Evolutionary conservation across 257 asterid genomes (phyloP), one percentile per base, ranked within the genome.

Genomic region (Solanum bukasovii): DNA sequence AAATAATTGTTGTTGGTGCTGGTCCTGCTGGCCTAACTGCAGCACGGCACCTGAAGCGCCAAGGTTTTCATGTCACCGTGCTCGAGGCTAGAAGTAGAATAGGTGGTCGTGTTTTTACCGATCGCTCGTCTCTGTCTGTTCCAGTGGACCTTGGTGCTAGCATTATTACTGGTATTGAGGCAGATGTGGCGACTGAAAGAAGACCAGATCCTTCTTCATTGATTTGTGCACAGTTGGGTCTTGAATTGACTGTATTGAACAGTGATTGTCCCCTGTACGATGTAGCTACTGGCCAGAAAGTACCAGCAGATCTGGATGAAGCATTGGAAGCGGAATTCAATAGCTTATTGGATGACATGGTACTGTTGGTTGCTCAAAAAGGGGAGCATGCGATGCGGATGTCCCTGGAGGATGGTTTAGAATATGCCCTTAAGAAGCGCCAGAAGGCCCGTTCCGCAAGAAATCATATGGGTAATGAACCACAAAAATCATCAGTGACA

Each of bases 91-190:
- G 99, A 94, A 92, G 93, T 91, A 94, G 99, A 93, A 94, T 94
- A 82, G 99, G 99, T 59, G 99, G 99, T 59, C 98, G 99, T 84
- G 98, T 97, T 90, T 97, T 91, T 90, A 97, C 99, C 3, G 99
- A 97, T 84, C 95, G 81, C 85, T 90, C 97, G 25, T 94, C 99
- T 84, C 94, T 96, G 74, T 95, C 98, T 90, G 99, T 97, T 87
- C 99, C 99, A 2, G 99, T 96, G 88, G 99, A 97, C 92, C 99
- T 97, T 91, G 99, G 99, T 87, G 99, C 99, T 90, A 97, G 99
- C 91, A 97, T 97, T 93, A 97, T 97, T 91, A 97, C 99, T 42
- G 99, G 99, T 78, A 95, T 96, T 49, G 99, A 97, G 93, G 99
- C 99, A 84, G 99, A 97, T 89, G 98, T 97, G 87, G 98, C 95